Evolutionary conservation across 1,284 basidiomycete genomes (phyloP).

Genomic region (Cryptococcus sp.): DNA sequence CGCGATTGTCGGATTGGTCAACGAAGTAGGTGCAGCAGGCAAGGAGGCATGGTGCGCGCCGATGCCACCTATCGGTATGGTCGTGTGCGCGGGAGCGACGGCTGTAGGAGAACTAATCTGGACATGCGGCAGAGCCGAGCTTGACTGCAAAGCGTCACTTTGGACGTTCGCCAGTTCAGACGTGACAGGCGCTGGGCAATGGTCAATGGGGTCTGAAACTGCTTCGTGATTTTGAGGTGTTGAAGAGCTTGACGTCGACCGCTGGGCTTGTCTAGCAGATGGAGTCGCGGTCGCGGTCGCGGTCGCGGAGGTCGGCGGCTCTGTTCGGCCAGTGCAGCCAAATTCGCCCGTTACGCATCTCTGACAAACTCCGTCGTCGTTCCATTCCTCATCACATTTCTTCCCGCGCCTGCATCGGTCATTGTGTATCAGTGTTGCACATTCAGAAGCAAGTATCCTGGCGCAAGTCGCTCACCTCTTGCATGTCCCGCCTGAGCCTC

Average conservation of each 20-base stretch:
- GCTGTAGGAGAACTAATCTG: no score
- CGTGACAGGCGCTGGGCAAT: no score
- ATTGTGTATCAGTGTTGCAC: conserved; percentile 2
- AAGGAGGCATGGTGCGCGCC: neutral
- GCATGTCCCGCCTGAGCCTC: conserved; percentile 24
- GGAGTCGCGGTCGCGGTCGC: neutral
- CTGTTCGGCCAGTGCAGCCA: conserved; percentile 25
- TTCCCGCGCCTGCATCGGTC: conserved; percentile 23
- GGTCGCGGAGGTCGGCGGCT: neutral
- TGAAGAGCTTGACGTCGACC: no score
- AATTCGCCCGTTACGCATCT: conserved; percentile 28
- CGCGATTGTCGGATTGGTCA: neutral
- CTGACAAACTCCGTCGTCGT: conserved; percentile 26
- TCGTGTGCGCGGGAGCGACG: no score
- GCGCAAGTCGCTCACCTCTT: conserved; percentile 20
- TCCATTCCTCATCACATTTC: conserved; percentile 38
- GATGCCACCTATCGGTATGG: no score
- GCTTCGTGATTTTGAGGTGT: no score
- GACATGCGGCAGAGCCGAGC: no score
- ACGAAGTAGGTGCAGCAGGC: neutral
- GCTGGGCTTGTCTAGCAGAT: neutral
- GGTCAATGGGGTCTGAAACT: no score
- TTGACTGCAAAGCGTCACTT: no score
- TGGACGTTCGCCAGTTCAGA: no score
- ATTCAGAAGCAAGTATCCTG: no score